Conservation (phyloP, 2,329 filamentous ascomycete genomes). For the Clarireedia hainanense region DNA sequence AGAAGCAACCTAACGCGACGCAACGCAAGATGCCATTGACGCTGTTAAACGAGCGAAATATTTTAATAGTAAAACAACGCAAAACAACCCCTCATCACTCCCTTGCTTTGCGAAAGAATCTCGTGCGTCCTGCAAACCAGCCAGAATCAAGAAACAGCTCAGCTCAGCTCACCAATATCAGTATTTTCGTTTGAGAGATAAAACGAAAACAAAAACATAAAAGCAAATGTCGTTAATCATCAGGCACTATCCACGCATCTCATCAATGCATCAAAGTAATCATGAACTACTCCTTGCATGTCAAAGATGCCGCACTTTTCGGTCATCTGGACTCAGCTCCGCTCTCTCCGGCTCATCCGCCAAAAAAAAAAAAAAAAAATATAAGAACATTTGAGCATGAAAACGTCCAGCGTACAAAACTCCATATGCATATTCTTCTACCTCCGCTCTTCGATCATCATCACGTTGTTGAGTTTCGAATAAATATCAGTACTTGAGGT, state of each 20-base stretch:
- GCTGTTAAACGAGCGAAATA: no score
- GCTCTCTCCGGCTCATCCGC: not conserved
- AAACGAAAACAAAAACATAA: not conserved
- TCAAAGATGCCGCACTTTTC: not conserved
- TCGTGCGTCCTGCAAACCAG: constrained; percentile 3
- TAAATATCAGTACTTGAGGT: no score
- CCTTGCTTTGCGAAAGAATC: no score
- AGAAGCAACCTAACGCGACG: no score
- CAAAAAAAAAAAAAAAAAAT: not conserved
- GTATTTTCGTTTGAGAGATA: not conserved
- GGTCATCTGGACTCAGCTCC: no score
- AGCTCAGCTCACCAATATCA: not conserved
- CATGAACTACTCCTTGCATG: not conserved
- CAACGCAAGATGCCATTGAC: no score
- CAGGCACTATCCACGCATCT: not conserved
- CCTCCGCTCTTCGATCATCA: not conserved
- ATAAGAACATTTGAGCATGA: not conserved
- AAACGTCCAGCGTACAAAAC: constrained; percentile 23
- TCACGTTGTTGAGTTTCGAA: no score
- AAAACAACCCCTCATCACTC: no score
- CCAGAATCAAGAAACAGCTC: not conserved
- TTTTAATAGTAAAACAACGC: no score
- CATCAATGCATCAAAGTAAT: not conserved
- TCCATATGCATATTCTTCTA: not conserved
- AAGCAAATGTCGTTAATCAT: not conserved